A percentile compares a stretch with the other conserved stretches of the same genome.
These are phyloP conservation scores for Plicaturopsis crispa DNA, from an alignment of 768 basidiomycete genomes.

Conservation along the genomic window DNA sequence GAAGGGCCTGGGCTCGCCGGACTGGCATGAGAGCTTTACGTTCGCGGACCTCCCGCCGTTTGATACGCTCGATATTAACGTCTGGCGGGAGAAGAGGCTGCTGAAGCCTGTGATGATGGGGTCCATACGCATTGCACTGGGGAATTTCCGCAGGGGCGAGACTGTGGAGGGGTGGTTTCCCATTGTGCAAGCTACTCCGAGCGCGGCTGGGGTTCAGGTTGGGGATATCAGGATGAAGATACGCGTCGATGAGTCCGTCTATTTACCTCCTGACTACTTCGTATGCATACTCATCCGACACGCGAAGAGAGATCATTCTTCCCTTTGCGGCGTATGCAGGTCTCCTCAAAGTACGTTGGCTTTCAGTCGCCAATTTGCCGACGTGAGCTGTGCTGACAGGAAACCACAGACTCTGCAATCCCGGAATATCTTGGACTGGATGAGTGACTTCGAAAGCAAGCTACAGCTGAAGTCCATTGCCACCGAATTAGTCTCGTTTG, in stretches of 20 bases:
- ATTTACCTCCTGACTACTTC: background rate
- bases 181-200: constrained; percentile 44
- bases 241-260: constrained; percentile 69
- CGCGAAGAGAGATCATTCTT: constrained; percentile 66
- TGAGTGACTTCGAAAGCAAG: constrained; percentile 60
- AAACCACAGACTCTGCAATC: constrained; percentile 50
- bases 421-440: constrained; percentile 69
- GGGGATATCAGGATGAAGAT: constrained; percentile 75
- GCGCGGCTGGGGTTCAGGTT: constrained; percentile 47
- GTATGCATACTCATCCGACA: constrained; percentile 7
- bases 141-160: constrained; percentile 69
- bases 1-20: constrained; percentile 55
- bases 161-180: constrained; percentile 82
- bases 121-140: constrained; percentile 52
- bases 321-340: constrained; percentile 55
- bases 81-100: constrained; percentile 65
- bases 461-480: constrained; percentile 60
- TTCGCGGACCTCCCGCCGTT: constrained; percentile 78
- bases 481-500: constrained; percentile 57
- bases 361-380: background rate
- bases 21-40: constrained; percentile 79
- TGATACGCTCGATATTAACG: constrained; percentile 54
- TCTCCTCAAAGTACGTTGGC: constrained; percentile 48
- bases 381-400: no score
- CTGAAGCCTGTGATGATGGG: constrained; percentile 53